These are phyloP conservation scores for Globisporangium cederbergense DNA, from an alignment of 352 stramenopile species.

Conservation along the genomic window DNA sequence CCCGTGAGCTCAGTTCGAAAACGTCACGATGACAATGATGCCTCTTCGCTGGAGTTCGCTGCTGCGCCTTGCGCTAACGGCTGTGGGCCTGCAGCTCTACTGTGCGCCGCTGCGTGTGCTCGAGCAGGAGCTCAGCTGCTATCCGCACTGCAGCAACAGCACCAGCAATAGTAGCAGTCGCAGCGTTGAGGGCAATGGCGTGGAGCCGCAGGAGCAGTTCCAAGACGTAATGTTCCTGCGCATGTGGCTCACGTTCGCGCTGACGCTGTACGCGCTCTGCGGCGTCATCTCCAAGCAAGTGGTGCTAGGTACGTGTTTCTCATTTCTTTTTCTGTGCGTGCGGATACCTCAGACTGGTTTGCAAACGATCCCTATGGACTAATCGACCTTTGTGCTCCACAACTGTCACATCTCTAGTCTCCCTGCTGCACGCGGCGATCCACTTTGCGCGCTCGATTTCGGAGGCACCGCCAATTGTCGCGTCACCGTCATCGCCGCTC, in stretches of 20 bases:
- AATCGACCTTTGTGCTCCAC: not conserved
- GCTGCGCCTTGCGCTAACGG: not conserved
- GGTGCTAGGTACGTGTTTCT: constrained; percentile 7
- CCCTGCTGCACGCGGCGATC: constrained; percentile 17
- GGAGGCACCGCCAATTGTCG: constrained; percentile 6
- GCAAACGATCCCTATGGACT: not conserved
- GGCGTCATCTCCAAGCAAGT: constrained; percentile 15
- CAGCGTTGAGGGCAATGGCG: not conserved
- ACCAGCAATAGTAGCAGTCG: too few species aligned
- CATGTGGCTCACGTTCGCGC: constrained; percentile 19
- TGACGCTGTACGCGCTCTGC: constrained; percentile 15
- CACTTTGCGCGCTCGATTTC: constrained; percentile 16
- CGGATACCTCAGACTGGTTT: not conserved
- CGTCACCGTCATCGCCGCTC: not conserved
- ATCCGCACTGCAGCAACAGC: not conserved
- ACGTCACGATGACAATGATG: not conserved
- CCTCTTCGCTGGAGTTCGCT: constrained; percentile 3
- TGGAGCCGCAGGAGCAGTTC: not conserved
- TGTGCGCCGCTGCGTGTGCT: constrained; percentile 12
- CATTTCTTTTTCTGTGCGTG: not conserved
- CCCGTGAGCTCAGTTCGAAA: too few species aligned
- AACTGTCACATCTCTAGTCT: not conserved
- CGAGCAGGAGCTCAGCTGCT: constrained; percentile 7
- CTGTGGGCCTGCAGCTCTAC: constrained; percentile 12
- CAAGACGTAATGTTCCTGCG: constrained; percentile 15